Base-by-base conservation (phyloP, 345 rosid genomes). In the Toxicodendron radicans region DNA sequence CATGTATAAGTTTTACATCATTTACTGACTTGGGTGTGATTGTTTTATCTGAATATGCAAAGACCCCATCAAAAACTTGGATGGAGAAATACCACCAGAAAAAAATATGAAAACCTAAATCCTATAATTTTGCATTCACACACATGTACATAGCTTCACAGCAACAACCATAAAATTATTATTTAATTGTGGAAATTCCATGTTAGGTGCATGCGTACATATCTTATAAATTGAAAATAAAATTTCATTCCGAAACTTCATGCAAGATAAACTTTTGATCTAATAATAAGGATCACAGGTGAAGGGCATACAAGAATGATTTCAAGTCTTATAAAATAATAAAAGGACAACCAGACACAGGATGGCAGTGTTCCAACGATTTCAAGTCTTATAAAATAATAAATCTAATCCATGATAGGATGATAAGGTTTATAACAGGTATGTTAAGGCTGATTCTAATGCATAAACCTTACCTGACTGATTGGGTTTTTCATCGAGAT, bases 1-100 rank as follows among this genome's bases (percentile, higher is more conserved):
- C 86, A 61, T 80, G 80, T 75, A 83, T 83, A 23, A 83, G 76
- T 73, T 83, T 83, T 76, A 83, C 41, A 68, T 83, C 82, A 59
- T 75, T 78, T 60, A 75, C 51, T 20, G 80, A 78, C 68, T 80
- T 83, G 68, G 84, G 84, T 30, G 41, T 30, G 24, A 75, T 58
- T 52, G 80, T 73, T 64, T 75, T 83, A 23, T 32, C 86, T 83
- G 84, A 45, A 69, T 60, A 60, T 16, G 61, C 65, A 66, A 76
- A 54, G 62, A 59, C 10, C 53, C 35, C 62, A 75, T 64, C 27
- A 66, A 33, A 43, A 72, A 58, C 38, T 62, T 60, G 53, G 48
- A 72, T 14, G 56, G 14, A 10, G 21, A 20, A 30, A 21, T 38
- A 48, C 46, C 33, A 20, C 54, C 46, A n/a, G 30, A 51, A 46